Conservation (phyloP, 345 rosid species). For the Populus ilicifolia region DNA sequence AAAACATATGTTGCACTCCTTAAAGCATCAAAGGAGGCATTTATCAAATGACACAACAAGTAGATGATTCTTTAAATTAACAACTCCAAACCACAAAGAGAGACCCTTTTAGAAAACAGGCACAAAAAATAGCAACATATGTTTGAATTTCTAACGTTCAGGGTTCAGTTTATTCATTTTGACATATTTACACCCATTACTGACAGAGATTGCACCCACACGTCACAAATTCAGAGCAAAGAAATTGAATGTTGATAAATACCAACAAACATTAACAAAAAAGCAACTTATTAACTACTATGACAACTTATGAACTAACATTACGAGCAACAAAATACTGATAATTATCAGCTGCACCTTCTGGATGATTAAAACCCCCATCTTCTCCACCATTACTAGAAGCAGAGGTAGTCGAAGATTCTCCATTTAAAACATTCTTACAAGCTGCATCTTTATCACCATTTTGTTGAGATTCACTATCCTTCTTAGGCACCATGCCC, state of each 20-base stretch:
- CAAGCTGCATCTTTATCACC: constrained; percentile 43
- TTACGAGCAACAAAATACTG: constrained; percentile 8
- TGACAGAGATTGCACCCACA: not conserved
- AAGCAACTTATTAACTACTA: not conserved
- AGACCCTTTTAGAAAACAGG: no score
- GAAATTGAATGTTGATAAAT: not conserved
- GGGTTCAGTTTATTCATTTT: not conserved
- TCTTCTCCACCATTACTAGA: constrained; percentile 45
- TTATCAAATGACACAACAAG: not conserved
- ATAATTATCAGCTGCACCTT: constrained; percentile 44
- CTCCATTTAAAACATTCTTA: constrained; percentile 40
- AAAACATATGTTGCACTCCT: not conserved
- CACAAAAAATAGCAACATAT: not conserved
- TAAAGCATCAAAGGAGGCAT: not conserved
- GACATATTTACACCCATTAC: not conserved
- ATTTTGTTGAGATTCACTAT: constrained; percentile 35
- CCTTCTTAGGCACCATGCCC: constrained; percentile 70
- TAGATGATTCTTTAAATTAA: not conserved
- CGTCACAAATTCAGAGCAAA: not conserved
- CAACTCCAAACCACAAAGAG: not conserved
- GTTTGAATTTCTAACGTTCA: not conserved
- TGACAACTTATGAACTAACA: not conserved
- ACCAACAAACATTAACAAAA: not conserved
- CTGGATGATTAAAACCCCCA: constrained; percentile 46
- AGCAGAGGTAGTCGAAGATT: constrained; percentile 46